phyloP scores from a whole-genome alignment of 2,329 filamentous ascomycete genomes.

The Nothophoma quercina region DNA sequence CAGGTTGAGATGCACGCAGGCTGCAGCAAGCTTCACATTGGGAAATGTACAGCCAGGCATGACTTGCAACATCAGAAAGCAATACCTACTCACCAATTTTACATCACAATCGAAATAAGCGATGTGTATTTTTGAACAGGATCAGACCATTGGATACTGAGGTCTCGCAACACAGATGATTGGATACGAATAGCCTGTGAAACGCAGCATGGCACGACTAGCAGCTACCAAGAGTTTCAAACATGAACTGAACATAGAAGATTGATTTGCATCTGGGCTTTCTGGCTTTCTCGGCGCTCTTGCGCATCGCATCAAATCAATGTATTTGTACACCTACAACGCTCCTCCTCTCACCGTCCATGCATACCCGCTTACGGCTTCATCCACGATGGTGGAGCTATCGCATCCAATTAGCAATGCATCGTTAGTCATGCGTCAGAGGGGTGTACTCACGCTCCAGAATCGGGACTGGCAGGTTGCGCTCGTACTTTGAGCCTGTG shows the following conservation, averaged over 20 bases:
- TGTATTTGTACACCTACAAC: slow-evolving; percentile 23
- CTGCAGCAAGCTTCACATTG: too few species aligned
- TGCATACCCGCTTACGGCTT: slow-evolving; percentile 34
- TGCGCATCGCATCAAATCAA: slow-evolving; percentile 14
- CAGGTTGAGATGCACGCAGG: too few species aligned
- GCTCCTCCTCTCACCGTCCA: slow-evolving; percentile 11
- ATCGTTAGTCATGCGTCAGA: slow-evolving; percentile 2
- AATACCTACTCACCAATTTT: too few species aligned
- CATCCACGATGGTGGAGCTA: slow-evolving; percentile 49
- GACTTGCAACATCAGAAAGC: too few species aligned
- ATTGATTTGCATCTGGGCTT: slow-evolving; percentile 13
- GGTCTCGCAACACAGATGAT: too few species aligned
- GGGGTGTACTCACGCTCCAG: slow-evolving; percentile 74
- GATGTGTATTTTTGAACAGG: too few species aligned
- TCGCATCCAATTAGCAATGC: slow-evolving; percentile 23
- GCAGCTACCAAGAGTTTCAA: not conserved
- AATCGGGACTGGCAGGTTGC: slow-evolving; percentile 83
- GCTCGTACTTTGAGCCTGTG: slow-evolving; percentile 91
- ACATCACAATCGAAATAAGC: too few species aligned
- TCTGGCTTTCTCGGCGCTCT: slow-evolving; percentile 6
- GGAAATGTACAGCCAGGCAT: too few species aligned
- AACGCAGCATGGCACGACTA: not conserved
- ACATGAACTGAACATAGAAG: slow-evolving; percentile 8
- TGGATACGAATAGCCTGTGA: too few species aligned
- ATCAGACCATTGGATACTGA: too few species aligned